Percentiles rank a stretch among this genome's conserved stretches.
phyloP scores from a whole-genome alignment of 2,329 filamentous ascomycete species.

The Cytospora piceae region DNA sequence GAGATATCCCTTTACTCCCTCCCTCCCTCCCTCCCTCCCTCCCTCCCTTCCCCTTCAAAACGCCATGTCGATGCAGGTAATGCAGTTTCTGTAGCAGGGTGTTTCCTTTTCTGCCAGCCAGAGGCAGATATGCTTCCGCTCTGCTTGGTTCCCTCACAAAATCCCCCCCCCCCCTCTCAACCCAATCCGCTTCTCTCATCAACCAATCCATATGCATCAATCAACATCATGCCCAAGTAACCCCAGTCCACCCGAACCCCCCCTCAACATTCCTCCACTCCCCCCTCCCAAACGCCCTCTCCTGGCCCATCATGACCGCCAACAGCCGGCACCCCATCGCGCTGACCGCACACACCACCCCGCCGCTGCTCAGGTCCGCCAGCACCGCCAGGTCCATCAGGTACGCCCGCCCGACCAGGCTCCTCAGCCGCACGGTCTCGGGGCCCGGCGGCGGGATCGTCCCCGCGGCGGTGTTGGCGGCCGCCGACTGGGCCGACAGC shows the following conservation, averaged over 20 bases:
- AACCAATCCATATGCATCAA: neutral
- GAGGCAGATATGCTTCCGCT: neutral
- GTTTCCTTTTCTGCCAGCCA: neutral
- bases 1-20: neutral
- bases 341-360: conserved; percentile 79
- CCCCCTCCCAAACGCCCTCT: conserved; percentile 61
- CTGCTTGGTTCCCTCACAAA: neutral
- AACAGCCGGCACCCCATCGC: conserved; percentile 73
- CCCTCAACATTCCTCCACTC: conserved; percentile 83
- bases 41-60: neutral
- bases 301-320: conserved; percentile 88
- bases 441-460: conserved; percentile 47
- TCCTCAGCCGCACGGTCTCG: conserved; percentile 68
- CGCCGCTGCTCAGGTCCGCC: conserved; percentile 58
- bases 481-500: conserved; percentile 43
- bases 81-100: too few relatives aligned
- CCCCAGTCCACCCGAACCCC: conserved; percentile 62
- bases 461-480: conserved; percentile 33
- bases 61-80: neutral
- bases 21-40: neutral
- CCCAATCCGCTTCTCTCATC: neutral
- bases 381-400: conserved; percentile 79
- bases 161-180: neutral
- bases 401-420: conserved; percentile 79
- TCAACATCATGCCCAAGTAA: conserved; percentile 33